A percentile compares a stretch with the other conserved stretches of the same genome.
phyloP scores from a whole-genome alignment of 805 yeast genomes.

The Pichia kluyveri region DNA sequence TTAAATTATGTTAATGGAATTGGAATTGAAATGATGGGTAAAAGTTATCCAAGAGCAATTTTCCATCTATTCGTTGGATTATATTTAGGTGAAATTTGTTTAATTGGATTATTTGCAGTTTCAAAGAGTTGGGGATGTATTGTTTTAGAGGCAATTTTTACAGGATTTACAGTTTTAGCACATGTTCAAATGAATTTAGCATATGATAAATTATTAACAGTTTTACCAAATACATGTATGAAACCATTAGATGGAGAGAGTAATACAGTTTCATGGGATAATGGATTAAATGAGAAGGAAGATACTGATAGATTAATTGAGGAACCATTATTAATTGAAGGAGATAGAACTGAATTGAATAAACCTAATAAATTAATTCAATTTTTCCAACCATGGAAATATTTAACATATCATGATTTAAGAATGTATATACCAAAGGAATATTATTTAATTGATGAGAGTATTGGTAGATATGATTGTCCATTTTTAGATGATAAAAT shows the following conservation, averaged over 20 bases:
- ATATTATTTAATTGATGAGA: constrained; percentile 38
- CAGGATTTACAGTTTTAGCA: constrained; percentile 57
- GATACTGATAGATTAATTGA: constrained; percentile 6
- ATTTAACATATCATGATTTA: constrained; percentile 40
- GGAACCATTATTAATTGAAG: constrained; percentile 67
- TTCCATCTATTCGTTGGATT: constrained; percentile 85
- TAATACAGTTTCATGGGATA: constrained; percentile 47
- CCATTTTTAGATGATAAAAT: constrained; percentile 65
- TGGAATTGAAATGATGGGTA: constrained; percentile 68
- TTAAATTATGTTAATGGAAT: constrained; percentile 61
- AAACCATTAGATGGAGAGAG: constrained; percentile 64
- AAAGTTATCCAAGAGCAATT: constrained; percentile 79
- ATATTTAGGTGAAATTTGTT: constrained; percentile 78
- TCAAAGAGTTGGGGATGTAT: constrained; percentile 96
- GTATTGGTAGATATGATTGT: constrained; percentile 53
- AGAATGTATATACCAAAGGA: constrained; percentile 50
- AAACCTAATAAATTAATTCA: constrained; percentile 25
- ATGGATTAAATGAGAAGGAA: not conserved
- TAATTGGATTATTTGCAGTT: constrained; percentile 79
- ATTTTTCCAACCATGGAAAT: constrained; percentile 47
- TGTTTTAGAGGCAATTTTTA: constrained; percentile 58
- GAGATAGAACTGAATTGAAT: constrained; percentile 28
- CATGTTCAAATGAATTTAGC: constrained; percentile 60
- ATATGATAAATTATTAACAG: constrained; percentile 49
- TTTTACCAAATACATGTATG: constrained; percentile 67